Base-by-base conservation (phyloP, 2,329 filamentous ascomycete species). In the Drechslera avenae region DNA sequence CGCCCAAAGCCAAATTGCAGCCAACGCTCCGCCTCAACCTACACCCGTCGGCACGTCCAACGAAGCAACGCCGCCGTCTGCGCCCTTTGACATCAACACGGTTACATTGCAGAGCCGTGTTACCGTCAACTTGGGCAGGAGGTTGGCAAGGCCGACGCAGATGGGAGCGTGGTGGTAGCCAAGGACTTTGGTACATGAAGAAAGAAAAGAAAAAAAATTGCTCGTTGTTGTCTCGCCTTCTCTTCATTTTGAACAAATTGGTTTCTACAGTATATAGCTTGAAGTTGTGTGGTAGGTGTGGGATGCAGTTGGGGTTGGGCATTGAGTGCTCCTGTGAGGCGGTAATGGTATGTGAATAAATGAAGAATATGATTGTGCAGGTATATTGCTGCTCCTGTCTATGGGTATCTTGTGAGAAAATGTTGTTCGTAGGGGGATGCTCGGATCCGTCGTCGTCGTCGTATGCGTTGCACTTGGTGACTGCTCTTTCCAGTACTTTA, bases 11-110 rank as follows among this genome's bases (percentile, higher is more conserved):
- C 65, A 69, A n/a, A 47, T 67, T 26, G 56, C 60, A 13, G 61
- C 53, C 10, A 39, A 51, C 9, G 39, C 42, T 7, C 46, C 57
- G 6, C 48, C 58, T 14, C 32, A 21, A 6, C 58, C 58, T 16
- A 53, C 58, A 8, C 41, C 54, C 14, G 39, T 54, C n/a, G 46
- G 54, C 19, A 46, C 55, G n/a, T 28, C 34, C 1, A 23, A 36
- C 6, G 21, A 46, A 7, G 57, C 57, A 9, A 31, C 51, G 18
- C 42, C 54, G 17, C 43, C 59, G 23, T 63, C 62, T 17, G 44
- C 68, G 16, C 68, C 70, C 2, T 73, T 74, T 31, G 64, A 74
- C 39, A 69, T 74, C 49, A 64, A 62, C 26, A 73, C 67, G 5
- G 56, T 73, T 26, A 31, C 40, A 26, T 54, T 74, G 56, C 67